Evolutionary conservation across 139 green algal genomes (phyloP).

Genomic region (Monoraphidium neglectum): DNA sequence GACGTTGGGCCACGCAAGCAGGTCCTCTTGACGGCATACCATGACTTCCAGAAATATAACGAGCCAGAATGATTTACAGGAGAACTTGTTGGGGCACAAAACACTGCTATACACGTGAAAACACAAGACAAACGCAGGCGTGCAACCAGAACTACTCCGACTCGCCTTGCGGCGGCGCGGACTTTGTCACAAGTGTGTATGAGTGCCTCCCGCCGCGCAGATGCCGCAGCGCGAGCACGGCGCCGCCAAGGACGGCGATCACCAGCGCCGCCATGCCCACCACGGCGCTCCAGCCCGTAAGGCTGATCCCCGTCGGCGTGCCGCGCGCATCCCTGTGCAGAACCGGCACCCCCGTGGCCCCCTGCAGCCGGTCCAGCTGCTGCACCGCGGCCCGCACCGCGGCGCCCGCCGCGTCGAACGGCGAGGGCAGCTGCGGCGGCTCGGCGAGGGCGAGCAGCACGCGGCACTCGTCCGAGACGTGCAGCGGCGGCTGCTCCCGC

Average conservation of each 20-base stretch:
- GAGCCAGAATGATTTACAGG: no score
- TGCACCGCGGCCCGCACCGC: not conserved
- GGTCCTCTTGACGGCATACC: no score
- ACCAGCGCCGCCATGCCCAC: conserved; percentile 53
- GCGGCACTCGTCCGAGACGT: conserved; percentile 42
- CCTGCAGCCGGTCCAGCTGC: conserved; percentile 29
- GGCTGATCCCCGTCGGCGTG: conserved; percentile 41
- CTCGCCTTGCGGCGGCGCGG: not conserved
- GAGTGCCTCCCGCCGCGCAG: not conserved
- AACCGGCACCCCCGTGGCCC: conserved; percentile 37
- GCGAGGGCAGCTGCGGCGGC: conserved; percentile 47
- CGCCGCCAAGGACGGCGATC: conserved; percentile 45
- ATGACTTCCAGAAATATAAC: no score
- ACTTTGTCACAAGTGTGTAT: conserved; percentile 27
- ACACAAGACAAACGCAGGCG: no score
- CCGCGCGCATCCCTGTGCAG: conserved; percentile 30
- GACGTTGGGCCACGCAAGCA: no score
- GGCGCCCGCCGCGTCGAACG: conserved; percentile 42
- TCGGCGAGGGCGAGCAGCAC: conserved; percentile 52
- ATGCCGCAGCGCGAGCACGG: conserved; percentile 3
- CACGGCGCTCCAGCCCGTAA: conserved; percentile 75
- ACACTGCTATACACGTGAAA: no score
- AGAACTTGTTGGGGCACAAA: no score
- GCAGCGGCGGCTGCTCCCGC: conserved; percentile 13
- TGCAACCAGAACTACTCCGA: no score